phyloP scores from a whole-genome alignment of 2,329 filamentous ascomycete species.

The Pseudogymnoascus sp. region DNA sequence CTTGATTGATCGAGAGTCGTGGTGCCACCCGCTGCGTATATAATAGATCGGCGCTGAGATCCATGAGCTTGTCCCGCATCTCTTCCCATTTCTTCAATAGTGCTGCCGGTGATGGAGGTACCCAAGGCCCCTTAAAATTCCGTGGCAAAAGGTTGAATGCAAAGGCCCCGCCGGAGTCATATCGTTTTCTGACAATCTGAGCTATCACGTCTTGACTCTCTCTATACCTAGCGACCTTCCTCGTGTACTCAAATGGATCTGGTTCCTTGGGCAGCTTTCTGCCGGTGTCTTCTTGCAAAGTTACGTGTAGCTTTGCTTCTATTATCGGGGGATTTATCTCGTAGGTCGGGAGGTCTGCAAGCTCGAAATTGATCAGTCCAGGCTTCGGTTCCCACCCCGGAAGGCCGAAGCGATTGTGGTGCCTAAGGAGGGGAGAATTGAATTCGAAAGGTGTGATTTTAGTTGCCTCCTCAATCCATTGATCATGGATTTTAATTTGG shows the following conservation, averaged over 20 bases:
- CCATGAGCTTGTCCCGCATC: not conserved
- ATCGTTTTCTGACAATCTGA: not conserved
- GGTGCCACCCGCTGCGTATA: not conserved
- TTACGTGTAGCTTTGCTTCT: not conserved
- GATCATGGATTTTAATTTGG: not conserved
- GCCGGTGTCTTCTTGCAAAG: not conserved
- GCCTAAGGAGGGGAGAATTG: not conserved
- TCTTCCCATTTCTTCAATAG: not conserved
- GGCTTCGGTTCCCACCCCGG: not conserved
- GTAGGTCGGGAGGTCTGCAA: not conserved
- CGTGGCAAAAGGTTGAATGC: not conserved
- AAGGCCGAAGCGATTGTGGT: not conserved
- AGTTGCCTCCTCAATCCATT: not conserved
- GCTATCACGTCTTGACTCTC: not conserved
- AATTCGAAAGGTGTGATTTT: not conserved
- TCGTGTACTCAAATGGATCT: conserved; percentile 2
- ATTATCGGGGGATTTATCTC: not conserved
- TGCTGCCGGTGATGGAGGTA: not conserved
- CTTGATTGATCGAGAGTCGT: not conserved
- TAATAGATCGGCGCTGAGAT: not conserved
- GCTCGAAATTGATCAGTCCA: not conserved
- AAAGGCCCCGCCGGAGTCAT: not conserved
- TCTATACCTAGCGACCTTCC: not conserved
- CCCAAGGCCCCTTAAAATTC: conserved; percentile 1
- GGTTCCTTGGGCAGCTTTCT: not conserved